Base-by-base conservation (phyloP, 1,139 yeast species). In the Kazachstania sp. region DNA sequence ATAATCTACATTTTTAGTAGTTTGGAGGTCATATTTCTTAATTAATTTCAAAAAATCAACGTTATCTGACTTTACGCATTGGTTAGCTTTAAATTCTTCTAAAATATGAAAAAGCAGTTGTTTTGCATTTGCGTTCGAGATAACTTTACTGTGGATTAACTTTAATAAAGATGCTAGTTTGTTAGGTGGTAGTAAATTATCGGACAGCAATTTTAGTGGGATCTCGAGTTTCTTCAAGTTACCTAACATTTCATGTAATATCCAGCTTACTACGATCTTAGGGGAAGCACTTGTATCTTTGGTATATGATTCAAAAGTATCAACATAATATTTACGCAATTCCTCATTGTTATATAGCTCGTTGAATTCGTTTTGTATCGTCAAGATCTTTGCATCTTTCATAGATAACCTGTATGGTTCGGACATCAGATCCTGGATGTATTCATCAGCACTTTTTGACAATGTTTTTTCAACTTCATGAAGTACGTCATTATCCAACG, bases 161-260 rank as follows among this genome's bases (percentile, higher is more conserved):
- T 54, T 49, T 41, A 81, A 66, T 29, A 83, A 64, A 32, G 74
- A 74, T 0, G 73, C 67, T 40, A 79, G 63, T 36, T 65, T 64
- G 0, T 53, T 39, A 1, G 70, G 64, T 9, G 72, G 63, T 3
- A 84, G 57, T 1, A 70, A 45, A 12, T 60, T 49, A 0, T 53
- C 46, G 4, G 51, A 19, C 15, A 45, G 51, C 3, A 68, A 53
- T 36, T 69, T 69, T 37, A 82, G 70, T 4, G 64, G 61, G 37
- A 71, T 55, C n/a, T 76, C 72, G 9, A 74, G 67, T 56, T 78
- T 79, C 11, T 80, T 73, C 51, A 86, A 73, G n/a, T 79, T 72
- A 0, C 97, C 96, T 23, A 86, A 60, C 32, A 88, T 67, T 53
- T 86, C 92, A 65, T 92, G 94, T 20, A 87, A 79, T 9, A 88